A percentile compares a stretch with the other conserved stretches of the same genome.
phyloP scores from a whole-genome alignment of 495 filamentous ascomycete species.

The Penicillium bovifimosum region DNA sequence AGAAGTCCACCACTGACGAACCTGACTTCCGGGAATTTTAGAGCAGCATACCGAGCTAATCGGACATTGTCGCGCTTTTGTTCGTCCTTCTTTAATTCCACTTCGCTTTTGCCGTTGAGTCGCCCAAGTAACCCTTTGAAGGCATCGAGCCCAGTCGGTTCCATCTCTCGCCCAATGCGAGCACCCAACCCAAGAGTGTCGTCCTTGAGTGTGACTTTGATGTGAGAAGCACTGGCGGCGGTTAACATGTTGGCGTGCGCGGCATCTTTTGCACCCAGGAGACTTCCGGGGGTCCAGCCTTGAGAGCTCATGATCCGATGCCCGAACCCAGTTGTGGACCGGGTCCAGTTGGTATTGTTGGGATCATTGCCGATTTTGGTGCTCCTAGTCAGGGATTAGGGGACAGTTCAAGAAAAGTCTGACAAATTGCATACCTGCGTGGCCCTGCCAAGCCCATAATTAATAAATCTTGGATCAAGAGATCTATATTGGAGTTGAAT shows the following conservation, averaged over 20 bases:
- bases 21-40: slow-evolving; percentile 65
- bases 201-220: slow-evolving; percentile 76
- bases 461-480: background rate
- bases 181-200: slow-evolving; percentile 86
- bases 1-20: slow-evolving; percentile 80
- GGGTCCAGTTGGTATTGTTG: slow-evolving; percentile 88
- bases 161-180: slow-evolving; percentile 55
- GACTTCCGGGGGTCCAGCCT: slow-evolving; percentile 82
- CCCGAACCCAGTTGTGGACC: slow-evolving; percentile 73
- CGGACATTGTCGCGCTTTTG: slow-evolving; percentile 55
- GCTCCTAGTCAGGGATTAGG: slow-evolving; percentile 48
- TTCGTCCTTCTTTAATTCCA: slow-evolving; percentile 59
- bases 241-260: slow-evolving; percentile 69
- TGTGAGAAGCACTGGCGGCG: slow-evolving; percentile 68
- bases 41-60: slow-evolving; percentile 59
- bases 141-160: slow-evolving; percentile 74
- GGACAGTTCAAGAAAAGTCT: background rate
- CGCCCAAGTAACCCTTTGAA: slow-evolving; percentile 81
- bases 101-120: slow-evolving; percentile 80
- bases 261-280: slow-evolving; percentile 68
- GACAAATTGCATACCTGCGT: slow-evolving; percentile 51
- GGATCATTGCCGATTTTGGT: slow-evolving; percentile 82
- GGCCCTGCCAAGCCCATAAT: slow-evolving; percentile 71
- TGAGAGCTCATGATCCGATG: slow-evolving; percentile 80
- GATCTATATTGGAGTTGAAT: no score